These are phyloP conservation scores for Beta macrorhiza DNA, from an alignment of 179 eudicot genomes.

Conservation along the genomic window DNA sequence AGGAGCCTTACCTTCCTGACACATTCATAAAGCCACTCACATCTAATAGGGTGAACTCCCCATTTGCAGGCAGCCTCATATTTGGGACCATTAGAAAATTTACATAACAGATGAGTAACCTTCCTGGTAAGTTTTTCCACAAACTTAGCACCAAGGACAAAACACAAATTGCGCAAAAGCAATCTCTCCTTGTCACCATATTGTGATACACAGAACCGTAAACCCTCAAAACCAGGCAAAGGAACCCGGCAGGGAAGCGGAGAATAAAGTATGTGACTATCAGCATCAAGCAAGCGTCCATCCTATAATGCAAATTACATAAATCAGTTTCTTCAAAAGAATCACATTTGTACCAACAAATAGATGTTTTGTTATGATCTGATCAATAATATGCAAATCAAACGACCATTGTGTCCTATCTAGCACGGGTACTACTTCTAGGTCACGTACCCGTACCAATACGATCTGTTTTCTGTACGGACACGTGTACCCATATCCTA, in stretches of 20 bases:
- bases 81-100: conserved; percentile 76
- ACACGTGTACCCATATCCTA: too few species aligned
- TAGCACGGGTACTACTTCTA: too few species aligned
- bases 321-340: conserved; percentile 29
- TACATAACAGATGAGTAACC: conserved; percentile 81
- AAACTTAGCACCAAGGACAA: conserved; percentile 77
- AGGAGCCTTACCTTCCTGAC: conserved; percentile 54
- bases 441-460: too few species aligned
- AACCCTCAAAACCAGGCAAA: conserved; percentile 67
- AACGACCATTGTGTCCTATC: not conserved
- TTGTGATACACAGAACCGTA: conserved; percentile 76
- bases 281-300: conserved; percentile 69
- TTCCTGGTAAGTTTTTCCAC: conserved; percentile 61
- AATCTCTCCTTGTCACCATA: conserved; percentile 69
- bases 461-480: too few species aligned
- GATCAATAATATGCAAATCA: not conserved
- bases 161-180: conserved; percentile 82
- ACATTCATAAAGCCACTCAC: conserved; percentile 91
- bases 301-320: conserved; percentile 45
- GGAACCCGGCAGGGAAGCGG: conserved; percentile 92
- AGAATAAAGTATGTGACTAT: conserved; percentile 82
- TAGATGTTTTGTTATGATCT: not conserved
- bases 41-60: conserved; percentile 60
- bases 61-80: conserved; percentile 77
- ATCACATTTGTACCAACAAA: not conserved